Evolutionary conservation across 2,329 filamentous ascomycete genomes (phyloP), one percentile per base, ranked within the genome.

Genomic region (Ophiostoma tasmaniense): DNA sequence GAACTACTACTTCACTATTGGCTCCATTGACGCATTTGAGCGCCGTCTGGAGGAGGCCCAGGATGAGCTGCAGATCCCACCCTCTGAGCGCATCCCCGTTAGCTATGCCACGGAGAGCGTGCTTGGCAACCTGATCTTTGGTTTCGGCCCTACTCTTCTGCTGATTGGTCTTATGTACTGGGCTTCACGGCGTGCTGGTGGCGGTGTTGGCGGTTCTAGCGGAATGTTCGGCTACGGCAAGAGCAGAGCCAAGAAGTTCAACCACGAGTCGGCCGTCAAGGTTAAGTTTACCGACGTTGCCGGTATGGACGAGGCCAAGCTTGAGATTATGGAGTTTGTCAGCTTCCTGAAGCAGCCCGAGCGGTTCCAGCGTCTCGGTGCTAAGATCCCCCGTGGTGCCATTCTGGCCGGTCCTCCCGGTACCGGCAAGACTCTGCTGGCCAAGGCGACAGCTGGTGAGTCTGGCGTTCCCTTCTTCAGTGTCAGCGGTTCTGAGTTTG

Each of bases 291-390:
- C 91, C 64, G 95, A 99, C 77, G 95, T 99, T 61, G 95, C 95
- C 59, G 95, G 95, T 73, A 94, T 98, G 89, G 95, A 99, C 77
- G 95, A 99, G 80, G 95, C 95, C 69, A 99, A 99, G 84, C 84
- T 89, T 69, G 95, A 99, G 80, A 99, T 99, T 74, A 97, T 98
- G 93, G 95, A 99, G 79, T 99, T 99, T 75, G 95, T 99, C 74
- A 93, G 90, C 77, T 99, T 99, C 83, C 81, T 99, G 72, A 94
- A 97, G 82, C 90, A 95, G 75, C 95, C 95, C 0, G 91, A 92
- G 75, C 89, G 91, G 73, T 99, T 97, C 80, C 89, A 97, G 81
- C 91, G 91, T 78, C 87, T 99, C 22, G 95, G 95, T 75, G 95
- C 95, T 72, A 99, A 99, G 83, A 99, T 99, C 67, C 95, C 95